Evolutionary conservation across 768 basidiomycete species (phyloP), one percentile per base, ranked within the genome.

Genomic region (Rhodotorula toruloides): DNA sequence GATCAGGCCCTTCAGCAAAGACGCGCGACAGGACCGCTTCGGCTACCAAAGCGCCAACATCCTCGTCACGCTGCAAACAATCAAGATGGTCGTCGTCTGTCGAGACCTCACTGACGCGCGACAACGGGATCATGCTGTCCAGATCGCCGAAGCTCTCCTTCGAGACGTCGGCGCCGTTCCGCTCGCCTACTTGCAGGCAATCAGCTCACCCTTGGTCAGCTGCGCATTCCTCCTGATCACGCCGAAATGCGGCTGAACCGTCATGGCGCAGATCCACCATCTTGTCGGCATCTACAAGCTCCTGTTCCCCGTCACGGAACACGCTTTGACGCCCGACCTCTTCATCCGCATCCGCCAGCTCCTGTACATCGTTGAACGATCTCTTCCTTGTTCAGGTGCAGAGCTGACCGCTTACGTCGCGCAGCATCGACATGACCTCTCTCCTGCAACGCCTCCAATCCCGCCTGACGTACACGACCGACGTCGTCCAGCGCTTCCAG

Each of bases 231-330:
- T 6, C 27, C 17, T 42, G 19, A 6, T 40, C 14, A 29, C 25
- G 22, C 21, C 19, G 21, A 46, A 46, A 25, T 25, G 12, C 54
- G n/a, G 19, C 29, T 8, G 4, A 13, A 14, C 32, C 22, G 11
- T 6, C 27, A 3, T 14, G 17, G 39, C 34, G 5, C 54, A 55
- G 54, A 39, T 55, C 14, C 54, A 55, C 40, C 54, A 55, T 40
- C 54, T 55, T 40, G 54, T 55, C 54, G 54, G 54, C 5, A 55
- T 55, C 39, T 55, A 55, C 54, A 55, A 55, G 54, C 54, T 55
- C 14, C 37, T 55, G 8, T 43, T 55, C 39, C 54, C 54, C 2
- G 39, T 55, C 39, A 55, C 54, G 8, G 54, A 55, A 27, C 40
- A 32, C n/a, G 4, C 37, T 27, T 32, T 55, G 32, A 42, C 54